These are phyloP conservation scores for Diaporthe amygdali DNA, from an alignment of 2,329 filamentous ascomycete species.

Conservation along the genomic window DNA sequence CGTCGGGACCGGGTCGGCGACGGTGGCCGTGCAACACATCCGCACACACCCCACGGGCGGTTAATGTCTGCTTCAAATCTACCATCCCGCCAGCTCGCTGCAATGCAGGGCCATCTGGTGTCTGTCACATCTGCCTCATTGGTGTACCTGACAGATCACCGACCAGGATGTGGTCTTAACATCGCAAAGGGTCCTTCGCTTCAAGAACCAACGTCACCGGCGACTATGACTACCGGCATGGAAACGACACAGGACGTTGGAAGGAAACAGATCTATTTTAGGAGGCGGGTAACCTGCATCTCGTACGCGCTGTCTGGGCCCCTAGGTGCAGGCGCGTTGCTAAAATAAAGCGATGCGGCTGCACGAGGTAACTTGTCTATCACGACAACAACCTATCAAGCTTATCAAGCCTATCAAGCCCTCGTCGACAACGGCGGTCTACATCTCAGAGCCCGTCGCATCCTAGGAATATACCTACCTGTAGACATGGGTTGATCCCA, in stretches of 20 bases:
- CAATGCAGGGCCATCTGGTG: slow-evolving; percentile 11
- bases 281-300: neutral
- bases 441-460: slow-evolving; percentile 1
- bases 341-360: slow-evolving; percentile 29
- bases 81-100: neutral
- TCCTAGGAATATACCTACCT: neutral
- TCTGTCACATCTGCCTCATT: slow-evolving; percentile 21
- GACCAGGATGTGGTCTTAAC: slow-evolving; percentile 1
- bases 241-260: neutral
- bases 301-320: neutral
- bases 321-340: slow-evolving; percentile 7
- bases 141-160: slow-evolving; percentile 25
- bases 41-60: neutral
- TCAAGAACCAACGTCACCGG: neutral
- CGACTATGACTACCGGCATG: slow-evolving; percentile 12
- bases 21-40: neutral
- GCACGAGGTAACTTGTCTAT: slow-evolving; percentile 28
- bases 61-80: neutral
- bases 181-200: neutral
- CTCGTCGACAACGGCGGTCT: neutral
- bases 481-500: neutral
- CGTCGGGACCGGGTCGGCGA: neutral
- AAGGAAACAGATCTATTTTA: slow-evolving; percentile 1
- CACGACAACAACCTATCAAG: slow-evolving; percentile 25
- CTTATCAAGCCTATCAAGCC: slow-evolving; percentile 2